Evolutionary conservation across 2,329 filamentous ascomycete genomes (phyloP).

Genomic region (Scedosporium minutisporum): DNA sequence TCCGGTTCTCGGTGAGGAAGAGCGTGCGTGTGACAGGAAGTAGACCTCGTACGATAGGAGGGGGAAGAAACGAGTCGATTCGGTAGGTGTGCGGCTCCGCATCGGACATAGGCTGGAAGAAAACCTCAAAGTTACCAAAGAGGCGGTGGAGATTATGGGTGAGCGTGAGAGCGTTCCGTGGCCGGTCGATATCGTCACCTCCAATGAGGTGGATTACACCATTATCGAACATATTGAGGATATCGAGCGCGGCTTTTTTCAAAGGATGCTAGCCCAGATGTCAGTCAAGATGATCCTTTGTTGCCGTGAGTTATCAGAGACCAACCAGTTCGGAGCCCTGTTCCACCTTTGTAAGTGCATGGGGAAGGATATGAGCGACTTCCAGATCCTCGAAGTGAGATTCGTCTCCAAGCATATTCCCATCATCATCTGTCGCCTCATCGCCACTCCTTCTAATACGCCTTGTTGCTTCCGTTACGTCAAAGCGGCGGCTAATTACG

Average conservation of each 20-base stretch:
- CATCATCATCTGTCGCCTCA: not conserved
- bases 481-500: not conserved
- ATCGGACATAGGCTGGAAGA: not conserved
- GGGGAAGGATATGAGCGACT: not conserved
- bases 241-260: slow-evolving; percentile 22
- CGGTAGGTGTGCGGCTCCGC: not conserved
- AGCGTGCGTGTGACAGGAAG: slow-evolving; percentile 21
- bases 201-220: slow-evolving; percentile 25
- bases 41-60: slow-evolving; percentile 12
- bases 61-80: not conserved
- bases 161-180: slow-evolving; percentile 17
- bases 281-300: not conserved
- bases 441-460: not conserved
- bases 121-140: not conserved
- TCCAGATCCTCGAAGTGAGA: not conserved
- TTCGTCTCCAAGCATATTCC: not conserved
- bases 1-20: slow-evolving; percentile 15
- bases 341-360: not conserved
- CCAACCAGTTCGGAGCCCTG: no score
- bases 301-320: not conserved
- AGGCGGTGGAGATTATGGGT: not conserved
- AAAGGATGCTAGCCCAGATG: slow-evolving; percentile 6
- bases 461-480: not conserved
- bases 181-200: slow-evolving; percentile 27
- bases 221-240: slow-evolving; percentile 32